phyloP scores from a whole-genome alignment of 176 grass and related monocot genomes.

The Panicum miliaceum region DNA sequence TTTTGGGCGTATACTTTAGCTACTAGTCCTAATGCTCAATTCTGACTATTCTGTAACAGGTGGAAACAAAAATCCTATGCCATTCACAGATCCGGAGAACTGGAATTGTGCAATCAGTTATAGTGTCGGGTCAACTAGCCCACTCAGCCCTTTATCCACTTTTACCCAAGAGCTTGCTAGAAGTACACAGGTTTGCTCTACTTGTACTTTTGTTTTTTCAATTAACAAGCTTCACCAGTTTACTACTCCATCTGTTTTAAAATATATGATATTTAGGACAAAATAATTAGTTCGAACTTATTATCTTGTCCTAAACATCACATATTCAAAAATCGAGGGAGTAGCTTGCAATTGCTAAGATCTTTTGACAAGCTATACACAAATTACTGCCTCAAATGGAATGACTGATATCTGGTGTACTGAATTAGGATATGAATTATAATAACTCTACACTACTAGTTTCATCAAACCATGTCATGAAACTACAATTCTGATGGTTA shows the following conservation, averaged over 20 bases:
- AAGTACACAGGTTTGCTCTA: slow-evolving; percentile 60
- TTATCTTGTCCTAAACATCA: too few species aligned
- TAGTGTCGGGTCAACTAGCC: slow-evolving; percentile 69
- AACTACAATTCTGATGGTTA: neutral
- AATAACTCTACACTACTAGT: neutral
- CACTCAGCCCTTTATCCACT: slow-evolving; percentile 80
- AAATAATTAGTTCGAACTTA: too few species aligned
- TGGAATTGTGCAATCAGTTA: slow-evolving; percentile 88
- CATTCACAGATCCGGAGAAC: slow-evolving; percentile 67
- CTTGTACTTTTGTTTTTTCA: neutral
- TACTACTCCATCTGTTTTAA: neutral
- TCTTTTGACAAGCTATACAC: neutral
- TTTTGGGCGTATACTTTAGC: neutral
- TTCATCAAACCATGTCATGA: neutral
- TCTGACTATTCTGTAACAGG: slow-evolving; percentile 41
- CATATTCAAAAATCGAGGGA: neutral
- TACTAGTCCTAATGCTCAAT: slow-evolving; percentile 24
- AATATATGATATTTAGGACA: neutral
- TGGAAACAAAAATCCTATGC: slow-evolving; percentile 54
- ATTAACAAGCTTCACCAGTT: neutral
- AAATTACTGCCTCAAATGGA: neutral
- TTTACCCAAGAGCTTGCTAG: slow-evolving; percentile 71
- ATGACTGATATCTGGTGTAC: neutral
- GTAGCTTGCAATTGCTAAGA: slow-evolving; percentile 25
- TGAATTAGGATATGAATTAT: neutral